These are phyloP conservation scores for Exsudoporus frostii DNA, from an alignment of 768 basidiomycete genomes.

Conservation along the genomic window DNA sequence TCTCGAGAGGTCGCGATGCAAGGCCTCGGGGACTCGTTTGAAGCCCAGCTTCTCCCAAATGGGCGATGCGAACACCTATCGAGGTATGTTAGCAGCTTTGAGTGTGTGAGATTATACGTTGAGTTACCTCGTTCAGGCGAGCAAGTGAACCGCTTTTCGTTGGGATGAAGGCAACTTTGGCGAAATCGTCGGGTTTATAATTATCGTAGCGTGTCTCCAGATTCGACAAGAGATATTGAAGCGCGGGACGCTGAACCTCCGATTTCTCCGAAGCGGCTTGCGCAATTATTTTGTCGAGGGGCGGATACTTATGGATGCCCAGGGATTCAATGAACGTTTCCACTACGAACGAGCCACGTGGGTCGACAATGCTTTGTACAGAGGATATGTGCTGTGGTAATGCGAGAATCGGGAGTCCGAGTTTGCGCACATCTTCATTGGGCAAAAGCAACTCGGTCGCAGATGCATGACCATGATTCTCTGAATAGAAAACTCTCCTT, in stretches of 20 bases:
- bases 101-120: neutral
- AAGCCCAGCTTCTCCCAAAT: constrained; percentile 12
- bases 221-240: constrained; percentile 12
- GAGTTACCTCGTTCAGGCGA: constrained; percentile 7
- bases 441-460: constrained; percentile 75
- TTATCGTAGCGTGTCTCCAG: constrained; percentile 5
- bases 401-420: constrained; percentile 73
- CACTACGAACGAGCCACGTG: neutral
- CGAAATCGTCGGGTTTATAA: constrained; percentile 12
- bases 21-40: neutral
- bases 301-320: constrained; percentile 1
- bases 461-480: neutral
- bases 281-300: constrained; percentile 3
- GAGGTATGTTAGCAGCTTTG: neutral
- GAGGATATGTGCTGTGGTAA: neutral
- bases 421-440: constrained; percentile 54
- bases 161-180: constrained; percentile 10
- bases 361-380: neutral
- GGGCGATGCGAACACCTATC: constrained; percentile 10
- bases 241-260: neutral
- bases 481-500: constrained; percentile 9
- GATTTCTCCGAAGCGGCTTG: constrained; percentile 5
- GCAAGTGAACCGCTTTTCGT: constrained; percentile 7
- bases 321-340: neutral
- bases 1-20: constrained; percentile 8